A percentile compares a stretch with the other conserved stretches of the same genome.
phyloP scores from a whole-genome alignment of 768 basidiomycete genomes.

The Calocybe indica region DNA sequence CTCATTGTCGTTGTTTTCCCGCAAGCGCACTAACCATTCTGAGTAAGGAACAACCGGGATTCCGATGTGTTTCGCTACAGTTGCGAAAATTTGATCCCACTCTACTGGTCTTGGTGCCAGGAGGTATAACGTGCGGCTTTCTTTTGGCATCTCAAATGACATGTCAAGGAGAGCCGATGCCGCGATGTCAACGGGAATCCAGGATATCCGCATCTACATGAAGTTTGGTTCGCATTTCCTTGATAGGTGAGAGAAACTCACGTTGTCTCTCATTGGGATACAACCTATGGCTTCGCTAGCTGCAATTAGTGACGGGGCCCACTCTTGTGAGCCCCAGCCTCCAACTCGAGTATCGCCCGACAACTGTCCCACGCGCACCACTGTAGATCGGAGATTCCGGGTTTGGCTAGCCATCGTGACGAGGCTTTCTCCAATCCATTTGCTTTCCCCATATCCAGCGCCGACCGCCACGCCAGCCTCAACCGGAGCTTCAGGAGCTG shows the following conservation, averaged over 20 bases:
- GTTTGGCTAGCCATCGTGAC: conserved; percentile 15
- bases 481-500: conserved; percentile 1
- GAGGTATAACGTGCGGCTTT: no score
- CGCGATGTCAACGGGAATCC: conserved; percentile 18
- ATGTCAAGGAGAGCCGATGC: conserved; percentile 8
- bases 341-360: conserved; percentile 25
- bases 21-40: no score
- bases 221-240: background rate
- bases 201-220: conserved; percentile 7
- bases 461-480: conserved; percentile 13
- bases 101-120: no score
- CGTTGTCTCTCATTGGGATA: conserved; percentile 22
- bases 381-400: conserved; percentile 13
- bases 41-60: no score
- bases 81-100: no score
- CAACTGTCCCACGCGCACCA: conserved; percentile 32
- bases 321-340: conserved; percentile 28
- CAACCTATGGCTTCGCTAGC: conserved; percentile 22
- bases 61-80: no score
- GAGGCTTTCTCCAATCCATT: conserved; percentile 36
- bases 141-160: no score
- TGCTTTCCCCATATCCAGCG: conserved; percentile 33
- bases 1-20: no score
- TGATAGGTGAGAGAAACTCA: conserved; percentile 8
- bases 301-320: conserved; percentile 30